Evolutionary conservation across 805 yeast genomes (phyloP), one percentile per base, ranked within the genome.

Genomic region (Candida ulmi): DNA sequence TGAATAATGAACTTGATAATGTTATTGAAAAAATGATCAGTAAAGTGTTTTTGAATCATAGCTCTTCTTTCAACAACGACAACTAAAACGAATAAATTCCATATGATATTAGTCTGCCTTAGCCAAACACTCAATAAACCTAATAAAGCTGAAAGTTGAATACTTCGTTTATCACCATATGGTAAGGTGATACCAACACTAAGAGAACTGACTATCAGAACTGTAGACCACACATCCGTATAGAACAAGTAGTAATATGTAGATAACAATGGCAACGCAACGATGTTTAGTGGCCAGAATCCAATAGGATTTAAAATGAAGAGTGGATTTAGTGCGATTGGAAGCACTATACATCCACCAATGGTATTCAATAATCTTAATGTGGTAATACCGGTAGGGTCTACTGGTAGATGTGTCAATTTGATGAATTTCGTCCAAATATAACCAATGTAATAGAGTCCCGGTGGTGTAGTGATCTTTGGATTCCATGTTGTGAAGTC

Each of bases 381-480:
- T 9, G 68, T 63, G 1, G 64, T 48, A 17, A 74, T 44, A 4
- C 60, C 58, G 43, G 68, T 63, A 1, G 55, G 46, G 23, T 60
- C 40, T 43, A 63, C 44, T 4, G 58, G 46, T 21, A 44, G 11
- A 40, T 52, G 50, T 45, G 53, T 32, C 8, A 48, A 27, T 23
- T 51, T 18, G 15, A 45, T 31, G 28, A 62, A 37, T 29, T 58
- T 52, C 17, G 63, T 48, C 49, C 61, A 63, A 1, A 63, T 8
- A 47, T 59, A 63, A 2, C 74, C 74, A 11, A 78, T 45, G 3
- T 69, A 36, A 56, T 93, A 91, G 15, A 91, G 65, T 0, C 98
- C 99, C 1, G 98, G 98, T 1, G 99, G 99, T 0, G 99, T 93
- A 2, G 99, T 91, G 56, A 93, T 88, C 55, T 91, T 90, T 11